Conservation (phyloP, 495 filamentous ascomycete species). For the Neurospora hispaniola region DNA sequence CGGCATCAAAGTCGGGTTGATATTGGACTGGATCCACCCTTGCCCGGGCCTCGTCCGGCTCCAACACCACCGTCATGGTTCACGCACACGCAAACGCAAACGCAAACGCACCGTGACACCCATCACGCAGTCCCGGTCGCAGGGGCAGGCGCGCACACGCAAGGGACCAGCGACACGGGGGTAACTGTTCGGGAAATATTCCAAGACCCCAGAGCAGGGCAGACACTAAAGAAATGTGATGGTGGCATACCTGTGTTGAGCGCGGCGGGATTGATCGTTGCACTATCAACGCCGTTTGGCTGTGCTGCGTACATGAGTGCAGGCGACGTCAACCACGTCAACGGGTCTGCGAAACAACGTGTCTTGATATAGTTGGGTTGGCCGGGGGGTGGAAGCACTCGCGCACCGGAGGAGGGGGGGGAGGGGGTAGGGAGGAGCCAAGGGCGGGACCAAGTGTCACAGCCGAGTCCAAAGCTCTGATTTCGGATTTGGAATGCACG, state of each 20-base stretch:
- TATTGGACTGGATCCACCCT: background rate
- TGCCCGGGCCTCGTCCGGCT: background rate
- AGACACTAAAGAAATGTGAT: slow-evolving; percentile 5
- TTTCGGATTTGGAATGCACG: slow-evolving; percentile 31
- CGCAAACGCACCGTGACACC: background rate
- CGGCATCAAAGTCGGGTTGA: background rate
- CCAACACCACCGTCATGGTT: background rate
- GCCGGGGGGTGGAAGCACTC: slow-evolving; percentile 10
- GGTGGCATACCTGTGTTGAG: slow-evolving; percentile 41
- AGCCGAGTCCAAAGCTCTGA: slow-evolving; percentile 18
- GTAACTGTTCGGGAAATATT: slow-evolving; percentile 6
- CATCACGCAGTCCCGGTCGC: background rate
- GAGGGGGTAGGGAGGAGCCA: background rate
- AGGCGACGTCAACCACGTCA: slow-evolving; percentile 30
- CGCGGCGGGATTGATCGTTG: slow-evolving; percentile 45
- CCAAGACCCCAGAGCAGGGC: background rate
- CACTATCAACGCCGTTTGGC: slow-evolving; percentile 46
- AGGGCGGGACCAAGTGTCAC: slow-evolving; percentile 7
- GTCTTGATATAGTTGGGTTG: slow-evolving; percentile 48
- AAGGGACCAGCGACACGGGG: background rate
- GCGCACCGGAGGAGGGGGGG: slow-evolving; percentile 8
- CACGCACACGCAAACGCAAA: background rate
- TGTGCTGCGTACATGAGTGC: slow-evolving; percentile 45
- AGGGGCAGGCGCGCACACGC: slow-evolving; percentile 4
- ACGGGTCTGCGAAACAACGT: slow-evolving; percentile 42